Conservation (phyloP, 2,329 filamentous ascomycete species). For the Lecanicillium sp. region DNA sequence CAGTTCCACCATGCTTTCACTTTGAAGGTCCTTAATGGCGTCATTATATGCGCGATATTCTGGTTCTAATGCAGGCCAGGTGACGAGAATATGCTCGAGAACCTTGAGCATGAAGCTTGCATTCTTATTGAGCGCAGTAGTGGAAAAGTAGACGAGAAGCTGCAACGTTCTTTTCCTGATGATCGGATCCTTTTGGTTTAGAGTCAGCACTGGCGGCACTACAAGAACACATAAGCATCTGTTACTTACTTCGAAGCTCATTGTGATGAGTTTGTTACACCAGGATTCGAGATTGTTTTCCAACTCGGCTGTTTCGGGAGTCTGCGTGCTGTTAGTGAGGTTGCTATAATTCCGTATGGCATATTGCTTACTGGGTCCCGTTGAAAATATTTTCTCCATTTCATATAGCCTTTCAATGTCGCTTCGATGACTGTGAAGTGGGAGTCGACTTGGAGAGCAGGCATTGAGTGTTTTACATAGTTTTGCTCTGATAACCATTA, state of each 20-base stretch:
- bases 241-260: slow-evolving; percentile 55
- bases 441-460: slow-evolving; percentile 75
- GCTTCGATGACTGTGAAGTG: slow-evolving; percentile 87
- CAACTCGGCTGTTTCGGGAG: slow-evolving; percentile 48
- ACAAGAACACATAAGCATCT: too few species aligned
- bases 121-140: slow-evolving; percentile 69
- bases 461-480: slow-evolving; percentile 62
- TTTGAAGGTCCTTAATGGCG: slow-evolving; percentile 81
- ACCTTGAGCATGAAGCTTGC: slow-evolving; percentile 80
- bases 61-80: slow-evolving; percentile 65
- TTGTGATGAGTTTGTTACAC: slow-evolving; percentile 63
- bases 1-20: slow-evolving; percentile 76
- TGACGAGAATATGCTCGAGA: slow-evolving; percentile 83
- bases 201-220: slow-evolving; percentile 10
- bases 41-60: slow-evolving; percentile 72
- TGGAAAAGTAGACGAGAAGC: slow-evolving; percentile 77
- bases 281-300: slow-evolving; percentile 61
- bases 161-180: slow-evolving; percentile 77
- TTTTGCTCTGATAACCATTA: slow-evolving; percentile 32
- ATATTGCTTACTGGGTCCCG: slow-evolving; percentile 21
- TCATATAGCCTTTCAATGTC: slow-evolving; percentile 79
- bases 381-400: slow-evolving; percentile 50
- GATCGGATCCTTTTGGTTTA: slow-evolving; percentile 56
- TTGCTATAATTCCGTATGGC: too few species aligned
- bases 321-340: slow-evolving; percentile 21